Conservation (phyloP, 208 protist species). For the Acanthamoeba culbertsoni region DNA sequence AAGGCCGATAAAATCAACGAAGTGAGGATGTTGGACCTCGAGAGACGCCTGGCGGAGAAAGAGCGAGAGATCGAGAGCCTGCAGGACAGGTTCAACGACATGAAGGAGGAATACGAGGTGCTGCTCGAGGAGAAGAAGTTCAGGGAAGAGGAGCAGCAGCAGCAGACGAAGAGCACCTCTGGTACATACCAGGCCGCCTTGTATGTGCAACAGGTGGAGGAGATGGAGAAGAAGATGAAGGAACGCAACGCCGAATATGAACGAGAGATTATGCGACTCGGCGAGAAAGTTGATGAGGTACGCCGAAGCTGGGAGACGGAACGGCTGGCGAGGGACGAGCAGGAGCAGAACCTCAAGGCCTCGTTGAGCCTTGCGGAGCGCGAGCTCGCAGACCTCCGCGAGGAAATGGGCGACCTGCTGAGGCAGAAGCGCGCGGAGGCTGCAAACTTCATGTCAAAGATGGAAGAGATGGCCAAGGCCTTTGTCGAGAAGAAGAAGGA, state of each 20-base stretch:
- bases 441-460: not conserved
- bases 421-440: not conserved
- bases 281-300: not conserved
- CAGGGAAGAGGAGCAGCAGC: not conserved
- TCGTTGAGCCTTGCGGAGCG: not conserved
- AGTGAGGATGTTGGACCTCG: not conserved
- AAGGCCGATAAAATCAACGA: slow-evolving; percentile 41
- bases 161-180: not conserved
- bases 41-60: not conserved
- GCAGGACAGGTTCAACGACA: slow-evolving; percentile 9
- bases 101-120: slow-evolving; percentile 34
- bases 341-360: not conserved
- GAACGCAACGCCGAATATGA: not conserved
- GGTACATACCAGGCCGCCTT: not conserved
- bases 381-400: not conserved
- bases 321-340: not conserved
- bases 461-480: not conserved
- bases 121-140: not conserved
- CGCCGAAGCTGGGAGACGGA: not conserved
- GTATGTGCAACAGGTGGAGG: not conserved
- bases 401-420: not conserved
- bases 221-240: slow-evolving; percentile 9
- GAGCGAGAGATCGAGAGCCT: not conserved
- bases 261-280: not conserved
- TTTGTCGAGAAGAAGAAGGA: not conserved